These are phyloP conservation scores for Mrakia blollopis DNA, from an alignment of 768 basidiomycete species.

Conservation along the genomic window DNA sequence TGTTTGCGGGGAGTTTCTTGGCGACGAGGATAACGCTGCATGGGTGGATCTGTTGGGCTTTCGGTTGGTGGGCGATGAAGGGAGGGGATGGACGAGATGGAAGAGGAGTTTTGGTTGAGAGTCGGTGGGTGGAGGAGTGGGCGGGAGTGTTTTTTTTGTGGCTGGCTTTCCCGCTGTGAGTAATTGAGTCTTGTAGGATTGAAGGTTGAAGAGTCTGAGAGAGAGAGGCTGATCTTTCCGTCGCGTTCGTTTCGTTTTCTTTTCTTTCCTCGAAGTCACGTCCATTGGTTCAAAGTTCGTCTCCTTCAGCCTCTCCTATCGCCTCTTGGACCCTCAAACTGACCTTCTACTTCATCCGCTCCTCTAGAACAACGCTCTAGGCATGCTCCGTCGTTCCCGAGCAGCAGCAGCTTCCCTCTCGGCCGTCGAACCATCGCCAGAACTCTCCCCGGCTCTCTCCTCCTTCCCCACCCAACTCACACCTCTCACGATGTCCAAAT, in stretches of 20 bases:
- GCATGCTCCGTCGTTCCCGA: not conserved
- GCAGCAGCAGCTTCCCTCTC: not conserved
- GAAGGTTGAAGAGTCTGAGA: too few species aligned
- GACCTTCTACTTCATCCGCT: not conserved
- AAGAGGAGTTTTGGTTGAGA: not conserved
- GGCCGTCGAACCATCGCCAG: not conserved
- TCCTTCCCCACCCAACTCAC: too few species aligned
- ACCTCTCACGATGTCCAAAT: too few species aligned
- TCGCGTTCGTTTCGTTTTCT: not conserved
- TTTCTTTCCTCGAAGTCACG: not conserved
- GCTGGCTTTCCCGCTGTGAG: constrained; percentile 13
- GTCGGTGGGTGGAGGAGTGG: not conserved
- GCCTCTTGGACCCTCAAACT: not conserved
- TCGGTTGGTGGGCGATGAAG: not conserved
- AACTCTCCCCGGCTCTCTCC: too few species aligned
- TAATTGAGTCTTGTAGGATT: too few species aligned
- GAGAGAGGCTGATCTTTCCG: not conserved
- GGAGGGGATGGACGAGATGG: not conserved
- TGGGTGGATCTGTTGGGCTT: not conserved
- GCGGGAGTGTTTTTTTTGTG: not conserved
- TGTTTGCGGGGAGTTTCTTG: constrained; percentile 6
- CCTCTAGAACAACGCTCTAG: not conserved
- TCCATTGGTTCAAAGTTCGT: constrained; percentile 24
- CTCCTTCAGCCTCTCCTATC: not conserved
- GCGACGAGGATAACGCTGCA: not conserved